Percentiles rank a stretch among this genome's conserved stretches.
Evolutionary conservation across 306 rosid genomes (phyloP).

Genomic region (Betula pendula): DNA sequence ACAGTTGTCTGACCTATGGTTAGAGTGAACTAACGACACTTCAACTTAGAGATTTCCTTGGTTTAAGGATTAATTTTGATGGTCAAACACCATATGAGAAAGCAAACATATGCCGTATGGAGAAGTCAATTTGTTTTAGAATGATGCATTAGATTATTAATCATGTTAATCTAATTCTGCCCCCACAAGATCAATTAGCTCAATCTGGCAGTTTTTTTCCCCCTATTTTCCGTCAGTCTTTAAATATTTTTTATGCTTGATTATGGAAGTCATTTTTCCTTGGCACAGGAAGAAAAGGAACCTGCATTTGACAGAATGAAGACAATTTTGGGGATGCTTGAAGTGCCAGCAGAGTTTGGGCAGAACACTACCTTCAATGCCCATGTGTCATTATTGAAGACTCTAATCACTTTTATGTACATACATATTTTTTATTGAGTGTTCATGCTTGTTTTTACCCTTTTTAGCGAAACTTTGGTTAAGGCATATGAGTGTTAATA

Average conservation of each 20-base stretch:
- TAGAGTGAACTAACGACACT: too few species aligned
- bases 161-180: neutral
- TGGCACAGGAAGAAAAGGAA: conserved; percentile 88
- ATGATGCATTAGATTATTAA: too few species aligned
- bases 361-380: conserved; percentile 73
- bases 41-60: neutral
- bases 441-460: too few species aligned
- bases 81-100: neutral
- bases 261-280: conserved; percentile 14
- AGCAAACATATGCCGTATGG: neutral
- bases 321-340: conserved; percentile 96
- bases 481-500: too few species aligned
- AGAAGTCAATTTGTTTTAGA: neutral
- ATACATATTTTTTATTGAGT: too few species aligned
- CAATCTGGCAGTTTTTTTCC: conserved; percentile 9
- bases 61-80: neutral
- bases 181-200: neutral
- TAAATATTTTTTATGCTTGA: conserved; percentile 2
- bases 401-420: too few species aligned
- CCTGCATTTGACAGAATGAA: conserved; percentile 92
- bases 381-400: too few species aligned
- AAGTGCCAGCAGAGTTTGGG: conserved; percentile 90
- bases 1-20: too few species aligned
- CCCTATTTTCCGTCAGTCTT: neutral
- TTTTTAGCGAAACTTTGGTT: too few species aligned